Conservation (phyloP, 2,329 filamentous ascomycete species). For the Orbilia ellipsospora region DNA sequence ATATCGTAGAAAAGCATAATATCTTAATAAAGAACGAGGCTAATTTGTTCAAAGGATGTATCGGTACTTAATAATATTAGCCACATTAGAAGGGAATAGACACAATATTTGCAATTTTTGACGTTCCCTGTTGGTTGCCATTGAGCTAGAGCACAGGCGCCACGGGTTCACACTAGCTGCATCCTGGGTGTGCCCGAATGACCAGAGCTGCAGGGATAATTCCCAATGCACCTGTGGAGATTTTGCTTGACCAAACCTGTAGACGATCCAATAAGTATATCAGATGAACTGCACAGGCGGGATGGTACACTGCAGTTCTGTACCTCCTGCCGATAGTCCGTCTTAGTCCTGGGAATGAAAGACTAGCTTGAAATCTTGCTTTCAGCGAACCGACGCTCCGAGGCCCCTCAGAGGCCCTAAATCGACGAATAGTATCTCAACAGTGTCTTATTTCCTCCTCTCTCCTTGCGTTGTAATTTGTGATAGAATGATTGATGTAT, state of each 20-base stretch:
- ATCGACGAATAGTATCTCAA: slow-evolving; percentile 12
- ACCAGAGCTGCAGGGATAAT: slow-evolving; percentile 51
- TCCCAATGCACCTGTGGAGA: slow-evolving; percentile 47
- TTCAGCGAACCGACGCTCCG: slow-evolving; percentile 4
- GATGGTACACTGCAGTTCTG: slow-evolving; percentile 49
- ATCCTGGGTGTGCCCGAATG: slow-evolving; percentile 53
- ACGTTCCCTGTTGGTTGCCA: slow-evolving; percentile 7
- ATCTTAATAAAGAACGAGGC: slow-evolving; percentile 22
- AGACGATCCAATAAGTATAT: slow-evolving; percentile 53
- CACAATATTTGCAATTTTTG: slow-evolving; percentile 9
- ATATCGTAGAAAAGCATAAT: slow-evolving; percentile 32
- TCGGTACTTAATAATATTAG: slow-evolving; percentile 41
- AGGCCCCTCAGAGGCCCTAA: not conserved
- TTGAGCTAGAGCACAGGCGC: slow-evolving; percentile 31
- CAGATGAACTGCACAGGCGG: slow-evolving; percentile 53
- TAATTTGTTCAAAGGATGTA: slow-evolving; percentile 33
- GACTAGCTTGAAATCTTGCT: slow-evolving; percentile 30
- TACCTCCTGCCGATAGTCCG: slow-evolving; percentile 9
- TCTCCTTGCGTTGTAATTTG: slow-evolving; percentile 39
- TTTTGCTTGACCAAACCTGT: slow-evolving; percentile 6
- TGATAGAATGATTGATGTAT: slow-evolving; percentile 34
- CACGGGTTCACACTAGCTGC: slow-evolving; percentile 50
- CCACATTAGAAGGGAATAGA: slow-evolving; percentile 27
- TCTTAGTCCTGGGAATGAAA: slow-evolving; percentile 17
- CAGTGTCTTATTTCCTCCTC: not conserved